A percentile compares a stretch with the other conserved stretches of the same genome.
Conservation (phyloP, 2,329 filamentous ascomycete genomes). For the Curvularia spicifera region DNA sequence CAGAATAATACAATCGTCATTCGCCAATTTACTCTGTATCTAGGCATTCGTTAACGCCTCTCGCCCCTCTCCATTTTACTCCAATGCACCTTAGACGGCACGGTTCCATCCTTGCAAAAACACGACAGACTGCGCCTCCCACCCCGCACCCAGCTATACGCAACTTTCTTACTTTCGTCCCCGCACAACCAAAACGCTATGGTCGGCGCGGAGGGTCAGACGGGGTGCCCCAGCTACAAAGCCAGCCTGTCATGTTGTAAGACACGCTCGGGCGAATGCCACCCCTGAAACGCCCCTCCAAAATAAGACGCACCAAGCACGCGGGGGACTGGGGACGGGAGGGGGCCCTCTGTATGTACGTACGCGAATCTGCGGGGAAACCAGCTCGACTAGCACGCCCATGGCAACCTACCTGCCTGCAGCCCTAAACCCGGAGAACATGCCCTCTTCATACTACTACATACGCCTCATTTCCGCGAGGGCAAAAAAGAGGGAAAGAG, state of each 20-base stretch:
- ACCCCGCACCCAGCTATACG: slow-evolving; percentile 10
- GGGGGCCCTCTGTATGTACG: neutral
- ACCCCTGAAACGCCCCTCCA: slow-evolving; percentile 24
- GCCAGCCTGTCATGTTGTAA: slow-evolving; percentile 22
- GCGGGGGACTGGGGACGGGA: neutral
- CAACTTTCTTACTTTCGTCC: slow-evolving; percentile 1
- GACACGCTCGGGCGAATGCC: slow-evolving; percentile 29
- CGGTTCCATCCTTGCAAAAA: slow-evolving; percentile 7
- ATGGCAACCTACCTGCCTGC: no score
- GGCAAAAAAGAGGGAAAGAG: neutral
- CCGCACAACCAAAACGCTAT: slow-evolving; percentile 2
- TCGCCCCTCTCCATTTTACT: neutral
- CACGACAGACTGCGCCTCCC: slow-evolving; percentile 11
- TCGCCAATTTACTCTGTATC: slow-evolving; percentile 6
- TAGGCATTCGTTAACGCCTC: neutral
- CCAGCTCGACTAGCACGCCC: slow-evolving; percentile 8
- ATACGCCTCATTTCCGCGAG: no score
- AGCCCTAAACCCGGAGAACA: no score
- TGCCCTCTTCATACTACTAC: no score
- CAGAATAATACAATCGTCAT: slow-evolving; percentile 30
- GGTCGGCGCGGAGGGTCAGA: neutral
- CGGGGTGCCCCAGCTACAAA: slow-evolving; percentile 9
- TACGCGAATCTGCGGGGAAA: slow-evolving; percentile 27
- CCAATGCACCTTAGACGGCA: slow-evolving; percentile 2
- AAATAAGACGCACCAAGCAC: slow-evolving; percentile 33